Evolutionary conservation across 768 basidiomycete species (phyloP).

Genomic region (Gloeostereum incarnatum): DNA sequence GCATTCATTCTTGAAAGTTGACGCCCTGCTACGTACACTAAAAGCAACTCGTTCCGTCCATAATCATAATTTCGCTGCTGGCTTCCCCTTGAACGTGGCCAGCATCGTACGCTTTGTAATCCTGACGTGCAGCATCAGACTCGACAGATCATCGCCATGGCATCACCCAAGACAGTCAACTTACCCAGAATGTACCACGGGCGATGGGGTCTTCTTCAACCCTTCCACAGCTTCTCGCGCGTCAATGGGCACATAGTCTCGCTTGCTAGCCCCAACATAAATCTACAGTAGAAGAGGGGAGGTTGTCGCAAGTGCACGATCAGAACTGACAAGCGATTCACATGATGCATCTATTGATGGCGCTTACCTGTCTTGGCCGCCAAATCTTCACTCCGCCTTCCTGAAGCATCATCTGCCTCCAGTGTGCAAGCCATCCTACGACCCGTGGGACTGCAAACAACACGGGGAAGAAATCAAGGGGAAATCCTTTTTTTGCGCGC

Average conservation of each 20-base stretch:
- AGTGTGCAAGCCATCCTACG: conserved; percentile 90
- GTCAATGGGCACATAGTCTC: conserved; percentile 65
- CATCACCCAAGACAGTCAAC: conserved; percentile 26
- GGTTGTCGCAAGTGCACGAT: background rate
- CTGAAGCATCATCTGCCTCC: conserved; percentile 94
- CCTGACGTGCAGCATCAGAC: conserved; percentile 19
- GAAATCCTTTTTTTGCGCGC: conserved; percentile 63
- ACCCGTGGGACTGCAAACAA: conserved; percentile 89
- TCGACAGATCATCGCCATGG: conserved; percentile 24
- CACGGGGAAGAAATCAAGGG: conserved; percentile 90
- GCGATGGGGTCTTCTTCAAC: conserved; percentile 47
- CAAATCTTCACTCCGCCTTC: conserved; percentile 89
- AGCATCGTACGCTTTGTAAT: conserved; percentile 62
- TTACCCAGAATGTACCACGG: conserved; percentile 69
- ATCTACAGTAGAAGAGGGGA: no score
- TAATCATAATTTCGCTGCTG: conserved; percentile 30
- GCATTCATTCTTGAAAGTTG: background rate
- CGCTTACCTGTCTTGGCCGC: conserved; percentile 70
- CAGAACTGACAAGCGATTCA: conserved; percentile 2
- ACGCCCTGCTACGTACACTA: background rate
- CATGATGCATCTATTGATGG: conserved; percentile 7
- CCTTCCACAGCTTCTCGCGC: conserved; percentile 50
- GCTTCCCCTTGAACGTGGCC: conserved; percentile 50
- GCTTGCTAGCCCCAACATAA: conserved; percentile 66
- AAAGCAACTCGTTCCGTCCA: background rate